phyloP scores from a whole-genome alignment of 768 basidiomycete genomes.

The Hypsizygus marmoreus region DNA sequence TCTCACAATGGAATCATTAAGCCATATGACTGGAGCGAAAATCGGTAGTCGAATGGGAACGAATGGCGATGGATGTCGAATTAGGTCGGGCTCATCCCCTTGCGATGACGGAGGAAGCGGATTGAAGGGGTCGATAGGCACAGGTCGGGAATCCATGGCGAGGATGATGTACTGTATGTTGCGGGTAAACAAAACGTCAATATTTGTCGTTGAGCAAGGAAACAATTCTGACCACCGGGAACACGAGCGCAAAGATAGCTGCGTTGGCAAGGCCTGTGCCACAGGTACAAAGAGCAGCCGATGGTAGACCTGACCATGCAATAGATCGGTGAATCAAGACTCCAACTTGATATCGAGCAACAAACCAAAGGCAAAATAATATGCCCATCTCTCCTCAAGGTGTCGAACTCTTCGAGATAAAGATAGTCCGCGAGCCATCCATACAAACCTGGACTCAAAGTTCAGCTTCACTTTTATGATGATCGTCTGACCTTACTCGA shows the following conservation, averaged over 20 bases:
- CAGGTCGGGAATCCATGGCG: slow-evolving; percentile 75
- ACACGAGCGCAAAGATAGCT: slow-evolving; percentile 81
- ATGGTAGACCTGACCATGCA: slow-evolving; percentile 58
- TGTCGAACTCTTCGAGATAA: slow-evolving; percentile 68
- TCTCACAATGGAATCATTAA: slow-evolving; percentile 71
- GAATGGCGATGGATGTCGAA: slow-evolving; percentile 73
- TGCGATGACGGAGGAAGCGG: slow-evolving; percentile 37
- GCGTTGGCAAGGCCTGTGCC: slow-evolving; percentile 77
- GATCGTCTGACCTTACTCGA: slow-evolving; percentile 58
- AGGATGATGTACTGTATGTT: slow-evolving; percentile 75
- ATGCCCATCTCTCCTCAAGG: slow-evolving; percentile 88
- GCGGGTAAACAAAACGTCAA: slow-evolving; percentile 5
- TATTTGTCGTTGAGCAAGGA: not conserved
- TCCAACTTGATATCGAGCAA: slow-evolving; percentile 8
- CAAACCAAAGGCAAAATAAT: slow-evolving; percentile 82
- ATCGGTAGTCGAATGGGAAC: slow-evolving; percentile 80
- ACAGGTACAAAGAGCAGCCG: slow-evolving; percentile 71
- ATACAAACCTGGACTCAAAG: slow-evolving; percentile 70
- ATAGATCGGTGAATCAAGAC: not conserved
- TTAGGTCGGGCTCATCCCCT: slow-evolving; percentile 35
- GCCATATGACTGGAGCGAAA: slow-evolving; percentile 70
- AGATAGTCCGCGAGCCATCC: slow-evolving; percentile 74
- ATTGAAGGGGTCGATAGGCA: slow-evolving; percentile 76
- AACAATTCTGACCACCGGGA: slow-evolving; percentile 64
- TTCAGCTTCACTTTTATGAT: slow-evolving; percentile 10